Base-by-base conservation (phyloP, 78 protist genomes). In the Chrysochromulina parva region DNA sequence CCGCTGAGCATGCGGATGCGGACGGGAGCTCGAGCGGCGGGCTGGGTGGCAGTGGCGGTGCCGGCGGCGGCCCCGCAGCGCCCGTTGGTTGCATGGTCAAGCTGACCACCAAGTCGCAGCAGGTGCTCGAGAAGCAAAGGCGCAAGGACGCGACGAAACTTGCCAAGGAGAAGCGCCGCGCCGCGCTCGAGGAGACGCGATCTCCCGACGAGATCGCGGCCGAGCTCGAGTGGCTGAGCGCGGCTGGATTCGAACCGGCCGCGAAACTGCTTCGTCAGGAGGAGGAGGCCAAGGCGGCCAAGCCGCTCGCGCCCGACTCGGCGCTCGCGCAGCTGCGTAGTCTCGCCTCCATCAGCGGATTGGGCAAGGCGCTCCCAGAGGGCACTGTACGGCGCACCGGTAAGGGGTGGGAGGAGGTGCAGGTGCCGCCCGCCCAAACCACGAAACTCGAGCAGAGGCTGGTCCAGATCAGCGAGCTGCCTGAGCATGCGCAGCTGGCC, bases 401-500 rank as follows among this genome's bases (percentile, higher is more conserved):
- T 66, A 7, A 50, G n/a, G 80, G 22, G 22, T 67, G n/a, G 48
- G 81, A 59, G 57, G 14, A 1, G 76, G 67, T 59, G 53, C 53
- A 19, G 57, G 59, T 85, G 13, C 89, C 89, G 74, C 62, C 89
- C 19, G 28, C 89, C 57, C 26, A 1, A 5, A 19, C 47, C 66
- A 52, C 1, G 5, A 55, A 48, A 54, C 20, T 73, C 24, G 53
- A n/a, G 22, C 20, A 11, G n/a, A 85, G 59, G 17, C 91, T 80
- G 28, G 62, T 67, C 13, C 78, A 65, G 53, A 71, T 92, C 9
- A 0, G 14, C 38, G 60, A 26, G 85, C 66, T 94, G 7, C 89
- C 85, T 16, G 38, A 22, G 58, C 62, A 3, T 53, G 87, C 92
- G 48, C 85, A 20, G 52, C 93, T 52, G 28, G 60, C 80, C 58